A percentile compares a stretch with the other conserved stretches of the same genome.
Evolutionary conservation across 352 stramenopile species (phyloP).

Genomic region (Phytophthora sojae): DNA sequence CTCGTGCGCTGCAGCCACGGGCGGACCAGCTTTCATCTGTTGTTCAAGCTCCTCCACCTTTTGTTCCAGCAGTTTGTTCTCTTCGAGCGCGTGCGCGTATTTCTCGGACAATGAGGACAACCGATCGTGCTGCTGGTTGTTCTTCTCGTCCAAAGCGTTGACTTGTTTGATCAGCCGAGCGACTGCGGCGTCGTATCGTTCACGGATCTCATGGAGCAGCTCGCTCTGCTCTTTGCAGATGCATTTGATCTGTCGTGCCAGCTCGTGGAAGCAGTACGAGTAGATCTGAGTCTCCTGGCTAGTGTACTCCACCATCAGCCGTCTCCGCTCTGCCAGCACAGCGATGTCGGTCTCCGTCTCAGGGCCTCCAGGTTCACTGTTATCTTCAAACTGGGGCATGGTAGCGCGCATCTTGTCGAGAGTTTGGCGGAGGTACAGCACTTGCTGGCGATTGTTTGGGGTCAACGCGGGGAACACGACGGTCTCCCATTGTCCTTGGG

Average conservation of each 20-base stretch:
- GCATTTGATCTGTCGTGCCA: constrained; percentile 76
- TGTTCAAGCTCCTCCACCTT: constrained; percentile 27
- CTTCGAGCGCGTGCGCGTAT: constrained; percentile 16
- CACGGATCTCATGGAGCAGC: constrained; percentile 64
- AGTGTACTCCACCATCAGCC: constrained; percentile 53
- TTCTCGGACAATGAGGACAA: constrained; percentile 22
- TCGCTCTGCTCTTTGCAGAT: constrained; percentile 85
- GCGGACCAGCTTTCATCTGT: constrained; percentile 17
- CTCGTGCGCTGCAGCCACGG: constrained; percentile 19
- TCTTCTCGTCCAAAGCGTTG: constrained; percentile 20
- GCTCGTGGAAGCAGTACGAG: constrained; percentile 80
- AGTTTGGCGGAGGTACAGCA: constrained; percentile 67
- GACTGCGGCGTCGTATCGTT: constrained; percentile 56
- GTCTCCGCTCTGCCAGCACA: constrained; percentile 25
- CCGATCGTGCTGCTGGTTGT: constrained; percentile 40
- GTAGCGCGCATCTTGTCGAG: constrained; percentile 60
- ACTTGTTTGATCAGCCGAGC: constrained; percentile 34
- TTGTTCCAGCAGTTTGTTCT: constrained; percentile 35
- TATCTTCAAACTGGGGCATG: constrained; percentile 29
- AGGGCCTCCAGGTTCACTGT: background rate
- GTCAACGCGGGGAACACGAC: constrained; percentile 76
- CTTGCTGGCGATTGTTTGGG: constrained; percentile 73
- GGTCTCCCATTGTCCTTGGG: constrained; percentile 64
- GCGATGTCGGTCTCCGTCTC: constrained; percentile 17
- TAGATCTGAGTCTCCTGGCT: constrained; percentile 69